Evolutionary conservation across 2,329 filamentous ascomycete genomes (phyloP), one percentile per base, ranked within the genome.

Genomic region (Colletotrichum acutatum): DNA sequence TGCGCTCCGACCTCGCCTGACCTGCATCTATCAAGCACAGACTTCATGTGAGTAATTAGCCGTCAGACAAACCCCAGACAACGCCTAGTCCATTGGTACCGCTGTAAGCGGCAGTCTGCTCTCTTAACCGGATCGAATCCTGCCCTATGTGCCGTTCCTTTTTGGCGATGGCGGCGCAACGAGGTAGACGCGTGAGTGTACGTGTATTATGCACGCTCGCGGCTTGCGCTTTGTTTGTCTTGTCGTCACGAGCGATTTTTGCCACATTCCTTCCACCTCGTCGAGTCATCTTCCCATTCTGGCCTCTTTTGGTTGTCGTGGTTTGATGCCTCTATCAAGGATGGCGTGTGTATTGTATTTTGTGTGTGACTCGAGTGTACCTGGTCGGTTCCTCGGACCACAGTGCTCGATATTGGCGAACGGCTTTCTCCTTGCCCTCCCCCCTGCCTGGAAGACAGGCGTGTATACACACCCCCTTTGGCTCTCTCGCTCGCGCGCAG

Each of bases 11-110:
- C 62, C 53, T 59, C 61, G 42, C 62, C 62, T 32, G 68, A 42
- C 61, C 37, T 74, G 72, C 68, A 64, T 64, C 65, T 54, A 42
- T 66, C 56, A 65, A 67, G 74, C 67, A 72, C 68, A 67, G 68
- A 72, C 64, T 61, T 61, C 26, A 52, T 57, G 64, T 61, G 64
- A 68, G 63, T 72, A 66, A 72, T 60, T 72, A 53, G 52, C 63
- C 66, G 56, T 56, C 71, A 66, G 58, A 49, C 32, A 56, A 59
- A 65, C 37, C 53, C 54, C 37, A 42, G 53, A 63, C 54, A 52
- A 37, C 30, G 52, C 52, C 62, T 30, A 52, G 62, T 59, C 30
- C 63, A 71, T 61, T 63, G 63, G 54, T 65, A 66, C 63, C 56
- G 71, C 67, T 59, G 64, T 53, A 57, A 56, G 63, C 56, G 24